Conservation (phyloP, 805 yeast species). For the Candida arabinofermentans region DNA sequence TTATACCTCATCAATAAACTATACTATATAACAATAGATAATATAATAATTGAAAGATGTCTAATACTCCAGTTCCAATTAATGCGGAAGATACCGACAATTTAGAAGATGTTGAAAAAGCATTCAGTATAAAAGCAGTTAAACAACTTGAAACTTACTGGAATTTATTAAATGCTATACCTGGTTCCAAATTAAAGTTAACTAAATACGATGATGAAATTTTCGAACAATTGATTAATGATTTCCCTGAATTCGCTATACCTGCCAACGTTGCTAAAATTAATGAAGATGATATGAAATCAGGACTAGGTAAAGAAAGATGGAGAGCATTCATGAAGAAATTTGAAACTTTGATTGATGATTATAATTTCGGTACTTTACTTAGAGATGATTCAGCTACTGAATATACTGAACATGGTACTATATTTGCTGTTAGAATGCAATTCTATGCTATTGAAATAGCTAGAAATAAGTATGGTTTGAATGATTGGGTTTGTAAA, state of each 20-base stretch:
- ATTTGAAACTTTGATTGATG: constrained; percentile 78
- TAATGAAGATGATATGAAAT: constrained; percentile 79
- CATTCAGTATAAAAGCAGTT: constrained; percentile 97
- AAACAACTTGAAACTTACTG: constrained; percentile 94
- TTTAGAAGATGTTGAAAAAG: constrained; percentile 92
- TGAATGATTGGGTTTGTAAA: constrained; percentile 81
- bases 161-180: constrained; percentile 65
- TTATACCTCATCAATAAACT: too few relatives aligned
- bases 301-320: constrained; percentile 70
- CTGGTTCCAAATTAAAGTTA: constrained; percentile 75
- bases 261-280: constrained; percentile 53
- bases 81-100: constrained; percentile 88
- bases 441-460: constrained; percentile 95
- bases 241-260: constrained; percentile 85
- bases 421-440: constrained; percentile 87
- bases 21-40: background rate
- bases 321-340: constrained; percentile 87
- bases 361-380: constrained; percentile 93
- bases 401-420: constrained; percentile 78
- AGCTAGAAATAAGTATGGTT: constrained; percentile 83
- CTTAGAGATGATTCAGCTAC: constrained; percentile 66
- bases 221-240: constrained; percentile 51
- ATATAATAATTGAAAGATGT: background rate
- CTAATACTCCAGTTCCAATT: constrained; percentile 17
- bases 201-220: constrained; percentile 73